Conservation (phyloP, 352 stramenopile species). For the Globisporangium spiculum region DNA sequence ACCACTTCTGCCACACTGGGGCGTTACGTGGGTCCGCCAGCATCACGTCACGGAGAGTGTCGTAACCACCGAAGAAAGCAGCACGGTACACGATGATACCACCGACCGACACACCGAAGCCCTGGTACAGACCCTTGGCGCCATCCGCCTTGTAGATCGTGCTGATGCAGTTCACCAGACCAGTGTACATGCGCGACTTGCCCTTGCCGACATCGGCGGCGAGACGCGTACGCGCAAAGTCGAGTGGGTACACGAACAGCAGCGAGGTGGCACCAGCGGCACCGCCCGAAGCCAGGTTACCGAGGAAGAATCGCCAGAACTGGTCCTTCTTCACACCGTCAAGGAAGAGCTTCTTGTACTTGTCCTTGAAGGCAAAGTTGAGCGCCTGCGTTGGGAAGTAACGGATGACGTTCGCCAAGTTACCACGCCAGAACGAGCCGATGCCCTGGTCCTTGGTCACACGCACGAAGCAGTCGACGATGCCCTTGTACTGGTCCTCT, state of each 20-base stretch:
- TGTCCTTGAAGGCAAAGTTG: constrained; percentile 94
- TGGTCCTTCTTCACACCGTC: constrained; percentile 93
- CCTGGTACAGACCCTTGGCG: constrained; percentile 95
- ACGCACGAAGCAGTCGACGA: constrained; percentile 88
- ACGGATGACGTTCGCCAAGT: constrained; percentile 91
- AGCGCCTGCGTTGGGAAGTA: constrained; percentile 92
- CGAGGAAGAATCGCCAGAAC: constrained; percentile 98
- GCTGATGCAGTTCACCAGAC: constrained; percentile 95
- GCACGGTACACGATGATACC: constrained; percentile 99
- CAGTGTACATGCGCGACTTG: constrained; percentile 97
- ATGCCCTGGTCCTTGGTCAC: constrained; percentile 89
- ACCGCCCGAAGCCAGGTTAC: constrained; percentile 98
- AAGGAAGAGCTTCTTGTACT: constrained; percentile 91
- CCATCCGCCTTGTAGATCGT: constrained; percentile 95
- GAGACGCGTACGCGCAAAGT: constrained; percentile 98
- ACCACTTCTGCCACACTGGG: constrained; percentile 88
- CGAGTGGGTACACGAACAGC: constrained; percentile 96
- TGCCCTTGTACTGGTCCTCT: constrained; percentile 91
- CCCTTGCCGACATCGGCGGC: constrained; percentile 96
- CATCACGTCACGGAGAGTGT: constrained; percentile 92
- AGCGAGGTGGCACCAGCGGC: constrained; percentile 96
- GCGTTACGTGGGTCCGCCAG: constrained; percentile 85
- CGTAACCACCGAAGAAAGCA: constrained; percentile 98
- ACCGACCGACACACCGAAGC: constrained; percentile 97
- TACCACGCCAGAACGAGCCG: constrained; percentile 89